A percentile compares a stretch with the other conserved stretches of the same genome.
Conservation (phyloP, 768 basidiomycete genomes). For the Suillus luteus region DNA sequence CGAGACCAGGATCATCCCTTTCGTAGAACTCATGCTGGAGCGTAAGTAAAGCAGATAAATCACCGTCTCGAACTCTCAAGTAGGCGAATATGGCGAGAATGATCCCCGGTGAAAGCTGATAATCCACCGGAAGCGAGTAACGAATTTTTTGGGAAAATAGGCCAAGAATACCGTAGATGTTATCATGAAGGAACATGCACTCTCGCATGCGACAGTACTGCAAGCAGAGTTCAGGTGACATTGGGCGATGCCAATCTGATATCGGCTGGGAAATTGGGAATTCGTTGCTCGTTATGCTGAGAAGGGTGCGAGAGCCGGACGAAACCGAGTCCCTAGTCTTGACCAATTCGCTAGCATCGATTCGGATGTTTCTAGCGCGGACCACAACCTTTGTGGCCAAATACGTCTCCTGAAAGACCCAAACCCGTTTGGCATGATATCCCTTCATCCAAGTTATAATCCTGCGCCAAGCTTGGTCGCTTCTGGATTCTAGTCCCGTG, state of each 20-base stretch:
- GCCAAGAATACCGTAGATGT: constrained; percentile 1
- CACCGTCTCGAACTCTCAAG: not conserved
- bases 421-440: not conserved
- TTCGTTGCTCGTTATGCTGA: not conserved
- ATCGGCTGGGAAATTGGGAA: not conserved
- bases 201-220: constrained; percentile 8
- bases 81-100: constrained; percentile 4
- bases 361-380: not conserved
- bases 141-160: not conserved
- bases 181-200: not conserved
- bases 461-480: not conserved
- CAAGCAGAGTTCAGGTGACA: constrained; percentile 4
- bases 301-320: not conserved
- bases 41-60: constrained; percentile 2
- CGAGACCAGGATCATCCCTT: not conserved
- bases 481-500: not conserved
- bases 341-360: not conserved
- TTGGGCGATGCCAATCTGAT: constrained; percentile 3
- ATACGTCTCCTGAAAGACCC: constrained; percentile 5
- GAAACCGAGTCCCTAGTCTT: not conserved
- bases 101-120: constrained; percentile 1
- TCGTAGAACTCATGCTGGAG: not conserved
- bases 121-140: not conserved
- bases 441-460: constrained; percentile 6
- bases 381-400: not conserved